Percentiles rank a stretch among this genome's conserved stretches.
phyloP scores from a whole-genome alignment of 2,329 filamentous ascomycete species.

The Scedosporium boydii region DNA sequence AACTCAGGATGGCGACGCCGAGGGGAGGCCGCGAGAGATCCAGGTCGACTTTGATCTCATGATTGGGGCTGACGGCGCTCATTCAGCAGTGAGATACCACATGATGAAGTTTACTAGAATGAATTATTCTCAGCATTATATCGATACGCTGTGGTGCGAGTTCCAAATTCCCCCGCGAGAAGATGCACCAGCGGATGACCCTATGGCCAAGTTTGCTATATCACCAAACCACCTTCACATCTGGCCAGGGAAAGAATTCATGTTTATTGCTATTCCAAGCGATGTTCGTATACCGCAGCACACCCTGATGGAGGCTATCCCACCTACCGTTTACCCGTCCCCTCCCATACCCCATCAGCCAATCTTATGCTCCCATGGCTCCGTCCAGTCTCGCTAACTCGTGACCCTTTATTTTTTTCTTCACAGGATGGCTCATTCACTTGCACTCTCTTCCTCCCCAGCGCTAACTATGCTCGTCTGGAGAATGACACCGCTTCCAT shows the following conservation, averaged over 20 bases:
- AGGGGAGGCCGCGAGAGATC: constrained; percentile 53
- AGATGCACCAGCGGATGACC: constrained; percentile 16
- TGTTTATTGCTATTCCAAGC: constrained; percentile 96
- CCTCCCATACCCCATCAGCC: too few relatives aligned
- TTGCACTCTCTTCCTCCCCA: constrained; percentile 83
- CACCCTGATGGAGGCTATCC: too few relatives aligned
- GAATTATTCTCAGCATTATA: constrained; percentile 89
- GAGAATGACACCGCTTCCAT: constrained; percentile 52
- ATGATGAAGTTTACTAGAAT: constrained; percentile 92
- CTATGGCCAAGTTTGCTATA: constrained; percentile 55
- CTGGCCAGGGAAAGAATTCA: constrained; percentile 87
- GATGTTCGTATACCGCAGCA: constrained; percentile 29
- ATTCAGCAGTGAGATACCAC: constrained; percentile 83
- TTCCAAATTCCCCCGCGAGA: constrained; percentile 62
- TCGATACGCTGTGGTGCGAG: constrained; percentile 96
- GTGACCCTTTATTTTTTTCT: neutral
- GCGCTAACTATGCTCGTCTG: constrained; percentile 56
- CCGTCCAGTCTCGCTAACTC: neutral
- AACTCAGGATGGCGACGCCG: neutral
- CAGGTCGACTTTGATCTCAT: constrained; percentile 85
- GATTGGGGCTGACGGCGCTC: constrained; percentile 89
- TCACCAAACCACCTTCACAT: constrained; percentile 94
- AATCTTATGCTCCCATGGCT: too few relatives aligned
- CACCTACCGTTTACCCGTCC: too few relatives aligned
- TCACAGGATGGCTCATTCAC: constrained; percentile 78